Conservation (phyloP, 2,329 filamentous ascomycete genomes). For the Colletotrichum sp. region DNA sequence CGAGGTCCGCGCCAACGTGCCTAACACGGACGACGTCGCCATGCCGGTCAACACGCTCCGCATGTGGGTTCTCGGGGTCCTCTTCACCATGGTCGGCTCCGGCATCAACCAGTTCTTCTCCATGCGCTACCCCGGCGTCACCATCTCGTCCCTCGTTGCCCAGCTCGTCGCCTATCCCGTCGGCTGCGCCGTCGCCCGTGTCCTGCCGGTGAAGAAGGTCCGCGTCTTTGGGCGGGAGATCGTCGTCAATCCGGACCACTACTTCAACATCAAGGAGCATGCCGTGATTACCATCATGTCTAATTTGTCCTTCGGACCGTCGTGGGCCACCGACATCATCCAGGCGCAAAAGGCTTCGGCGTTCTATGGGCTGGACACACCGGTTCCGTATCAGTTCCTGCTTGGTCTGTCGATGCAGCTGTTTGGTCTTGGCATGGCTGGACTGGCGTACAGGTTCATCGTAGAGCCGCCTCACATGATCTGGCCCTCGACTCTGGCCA, state of each 20-base stretch:
- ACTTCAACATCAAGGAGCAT: constrained; percentile 59
- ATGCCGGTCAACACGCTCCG: constrained; percentile 41
- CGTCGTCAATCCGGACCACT: constrained; percentile 49
- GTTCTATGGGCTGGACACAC: constrained; percentile 41
- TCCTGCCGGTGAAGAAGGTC: constrained; percentile 37
- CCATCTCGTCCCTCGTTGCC: constrained; percentile 40
- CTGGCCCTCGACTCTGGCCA: constrained; percentile 52
- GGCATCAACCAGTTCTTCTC: constrained; percentile 42
- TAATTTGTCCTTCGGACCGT: constrained; percentile 48
- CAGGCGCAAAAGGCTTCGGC: constrained; percentile 49
- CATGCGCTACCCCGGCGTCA: constrained; percentile 40
- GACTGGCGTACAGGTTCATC: constrained; percentile 42
- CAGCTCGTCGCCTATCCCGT: constrained; percentile 41
- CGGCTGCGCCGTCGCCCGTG: constrained; percentile 36
- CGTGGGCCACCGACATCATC: constrained; percentile 48
- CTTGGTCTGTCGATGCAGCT: constrained; percentile 51
- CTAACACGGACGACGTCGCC: constrained; percentile 39
- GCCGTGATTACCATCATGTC: constrained; percentile 58
- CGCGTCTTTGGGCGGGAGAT: constrained; percentile 36
- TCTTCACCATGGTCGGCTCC: constrained; percentile 35
- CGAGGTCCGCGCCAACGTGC: constrained; percentile 45
- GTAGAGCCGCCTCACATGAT: constrained; percentile 50
- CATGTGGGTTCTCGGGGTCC: constrained; percentile 37
- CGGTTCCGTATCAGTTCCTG: constrained; percentile 48
- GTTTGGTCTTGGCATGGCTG: constrained; percentile 53